Evolutionary conservation across 768 basidiomycete genomes (phyloP), one percentile per base, ranked within the genome.

Genomic region (Cystobasidium onofrii): DNA sequence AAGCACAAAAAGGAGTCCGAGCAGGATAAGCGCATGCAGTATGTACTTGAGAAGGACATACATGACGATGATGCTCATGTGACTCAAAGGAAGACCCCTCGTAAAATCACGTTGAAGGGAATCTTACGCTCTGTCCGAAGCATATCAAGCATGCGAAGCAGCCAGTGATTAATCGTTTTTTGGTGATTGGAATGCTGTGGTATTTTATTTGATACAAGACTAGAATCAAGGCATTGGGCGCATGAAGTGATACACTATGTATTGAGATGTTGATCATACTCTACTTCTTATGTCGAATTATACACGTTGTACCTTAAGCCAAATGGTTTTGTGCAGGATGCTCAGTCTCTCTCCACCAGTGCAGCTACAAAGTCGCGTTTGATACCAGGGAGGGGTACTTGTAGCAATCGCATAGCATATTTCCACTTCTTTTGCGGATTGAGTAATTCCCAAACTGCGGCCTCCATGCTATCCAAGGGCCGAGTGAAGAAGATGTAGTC

Each of bases 401-500:
- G 76, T 33, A 78, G 7, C 1, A 80, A 43, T 10, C 79, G 39
- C 17, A 74, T 72, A 12, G 77, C 78, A 46, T 76, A 76, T 15
- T 64, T 69, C 79, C 79, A 80, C 18, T 65, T 50, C 25, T 78
- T 67, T 15, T 74, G 20, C 7, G 77, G 74, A 44, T 79, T 78
- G 31, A 75, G 74, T 23, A 71, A 75, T 27, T 70, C 54, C 31
- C 76, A 72, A 44, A 74, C 52, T 13, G 46, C 77, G 61, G 57
- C 54, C 73, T 73, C 79, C 52, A 79, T 73, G 50, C 64, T 50
- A n/a, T 44, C 57, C 15, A 57, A 23, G 23, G 31, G 41, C 17
- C 73, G 60, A 12, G 78, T 54, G 55, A 91, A 87, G 80, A 92
- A 88, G 54, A 93, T 87, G 82, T 92, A 94, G 81, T 96, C 95